Evolutionary conservation across 805 yeast genomes (phyloP).

Genomic region (Kuraishia hungarica): DNA sequence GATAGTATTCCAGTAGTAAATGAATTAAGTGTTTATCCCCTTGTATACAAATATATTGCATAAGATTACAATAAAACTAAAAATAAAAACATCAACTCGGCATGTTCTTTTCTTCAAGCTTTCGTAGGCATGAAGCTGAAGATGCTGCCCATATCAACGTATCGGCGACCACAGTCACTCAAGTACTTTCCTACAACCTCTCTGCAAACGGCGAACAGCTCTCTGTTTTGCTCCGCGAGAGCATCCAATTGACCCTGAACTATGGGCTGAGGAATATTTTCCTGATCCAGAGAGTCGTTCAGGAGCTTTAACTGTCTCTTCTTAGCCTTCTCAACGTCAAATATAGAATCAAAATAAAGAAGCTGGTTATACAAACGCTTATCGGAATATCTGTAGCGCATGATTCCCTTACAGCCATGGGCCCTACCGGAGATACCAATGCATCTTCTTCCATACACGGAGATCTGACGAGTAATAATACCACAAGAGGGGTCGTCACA

Average conservation of each 20-base stretch:
- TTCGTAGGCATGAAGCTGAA: constrained; percentile 45
- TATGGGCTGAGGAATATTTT: constrained; percentile 15
- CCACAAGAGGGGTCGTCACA: constrained; percentile 88
- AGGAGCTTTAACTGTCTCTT: constrained; percentile 45
- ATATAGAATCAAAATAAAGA: constrained; percentile 66
- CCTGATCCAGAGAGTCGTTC: constrained; percentile 6
- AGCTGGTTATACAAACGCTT: constrained; percentile 81
- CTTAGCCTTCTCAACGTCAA: constrained; percentile 76
- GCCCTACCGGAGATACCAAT: constrained; percentile 56
- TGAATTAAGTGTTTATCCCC: not conserved
- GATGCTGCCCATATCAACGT: constrained; percentile 77
- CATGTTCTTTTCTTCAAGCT: not conserved
- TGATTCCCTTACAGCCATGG: constrained; percentile 68
- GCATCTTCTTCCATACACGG: constrained; percentile 86
- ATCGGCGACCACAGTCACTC: constrained; percentile 78
- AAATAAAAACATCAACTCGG: no score
- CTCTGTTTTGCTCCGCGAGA: constrained; percentile 72
- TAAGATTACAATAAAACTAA: no score
- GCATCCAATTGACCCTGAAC: constrained; percentile 56
- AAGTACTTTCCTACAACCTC: constrained; percentile 66
- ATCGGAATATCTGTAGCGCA: constrained; percentile 71
- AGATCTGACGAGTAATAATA: constrained; percentile 69
- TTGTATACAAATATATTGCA: not conserved
- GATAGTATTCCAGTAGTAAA: no score
- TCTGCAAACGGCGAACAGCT: constrained; percentile 41